These are phyloP conservation scores for Oxytropis ochrocephala DNA, from an alignment of 306 rosid species.

Conservation along the genomic window DNA sequence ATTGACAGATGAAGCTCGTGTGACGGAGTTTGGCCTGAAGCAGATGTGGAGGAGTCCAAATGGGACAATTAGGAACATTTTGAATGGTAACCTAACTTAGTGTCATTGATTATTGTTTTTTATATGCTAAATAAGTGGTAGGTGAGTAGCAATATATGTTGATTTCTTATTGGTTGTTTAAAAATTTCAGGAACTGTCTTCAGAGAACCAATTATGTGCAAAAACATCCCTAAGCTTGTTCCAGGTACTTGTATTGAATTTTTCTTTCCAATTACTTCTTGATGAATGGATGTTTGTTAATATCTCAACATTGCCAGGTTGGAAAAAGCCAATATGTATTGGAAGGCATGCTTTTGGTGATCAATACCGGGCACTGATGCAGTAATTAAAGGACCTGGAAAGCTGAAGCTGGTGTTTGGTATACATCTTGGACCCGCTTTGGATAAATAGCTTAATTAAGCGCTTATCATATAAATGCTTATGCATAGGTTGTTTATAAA, in stretches of 20 bases:
- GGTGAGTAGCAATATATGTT: not conserved
- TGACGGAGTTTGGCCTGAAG: slow-evolving; percentile 82
- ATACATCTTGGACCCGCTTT: no score
- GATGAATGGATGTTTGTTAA: not conserved
- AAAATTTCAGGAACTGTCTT: slow-evolving; percentile 78
- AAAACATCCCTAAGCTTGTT: slow-evolving; percentile 87
- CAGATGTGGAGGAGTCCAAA: slow-evolving; percentile 98
- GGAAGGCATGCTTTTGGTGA: slow-evolving; percentile 99
- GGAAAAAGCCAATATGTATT: slow-evolving; percentile 92
- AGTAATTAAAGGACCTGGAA: slow-evolving; percentile 87
- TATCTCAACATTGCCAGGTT: slow-evolving; percentile 51
- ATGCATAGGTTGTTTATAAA: no score
- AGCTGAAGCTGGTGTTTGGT: slow-evolving; percentile 85
- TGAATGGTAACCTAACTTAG: slow-evolving; percentile 59
- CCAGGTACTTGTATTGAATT: slow-evolving; percentile 56
- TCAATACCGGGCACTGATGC: slow-evolving; percentile 93
- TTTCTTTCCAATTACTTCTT: not conserved
- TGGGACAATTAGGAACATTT: slow-evolving; percentile 93
- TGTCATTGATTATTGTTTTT: not conserved
- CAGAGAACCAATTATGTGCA: slow-evolving; percentile 98
- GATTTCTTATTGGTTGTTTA: slow-evolving; percentile 1
- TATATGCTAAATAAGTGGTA: not conserved
- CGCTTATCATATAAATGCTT: no score
- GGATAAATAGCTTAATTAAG: no score
- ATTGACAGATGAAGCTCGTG: slow-evolving; percentile 80